These are phyloP conservation scores for Citrus sp. DNA, from an alignment of 345 rosid species.

Conservation along the genomic window DNA sequence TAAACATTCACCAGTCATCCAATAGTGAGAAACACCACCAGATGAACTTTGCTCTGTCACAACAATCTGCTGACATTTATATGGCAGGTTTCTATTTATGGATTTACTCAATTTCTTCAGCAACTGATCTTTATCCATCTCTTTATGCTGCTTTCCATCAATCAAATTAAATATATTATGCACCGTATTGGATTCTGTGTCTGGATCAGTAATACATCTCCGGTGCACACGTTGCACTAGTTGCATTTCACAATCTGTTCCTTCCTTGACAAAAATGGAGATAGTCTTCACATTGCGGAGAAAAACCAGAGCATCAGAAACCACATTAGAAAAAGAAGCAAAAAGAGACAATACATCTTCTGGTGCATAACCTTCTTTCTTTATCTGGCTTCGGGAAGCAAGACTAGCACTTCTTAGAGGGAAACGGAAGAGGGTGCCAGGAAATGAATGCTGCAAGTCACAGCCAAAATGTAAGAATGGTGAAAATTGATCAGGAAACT, in stretches of 20 bases:
- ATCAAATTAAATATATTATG: conserved; percentile 59
- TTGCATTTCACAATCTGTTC: conserved; percentile 71
- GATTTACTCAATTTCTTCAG: conserved; percentile 62
- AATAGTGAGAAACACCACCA: conserved; percentile 62
- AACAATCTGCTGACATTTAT: conserved; percentile 71
- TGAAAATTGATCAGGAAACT: conserved; percentile 95
- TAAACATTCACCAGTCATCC: conserved; percentile 88
- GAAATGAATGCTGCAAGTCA: conserved; percentile 74
- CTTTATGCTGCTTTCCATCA: conserved; percentile 51
- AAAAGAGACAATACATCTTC: conserved; percentile 89
- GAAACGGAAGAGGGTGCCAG: conserved; percentile 93
- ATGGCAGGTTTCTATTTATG: conserved; percentile 52
- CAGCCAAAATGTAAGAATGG: conserved; percentile 95
- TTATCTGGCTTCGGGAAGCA: conserved; percentile 84
- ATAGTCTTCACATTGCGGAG: conserved; percentile 77
- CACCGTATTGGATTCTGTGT: conserved; percentile 38
- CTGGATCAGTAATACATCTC: conserved; percentile 49
- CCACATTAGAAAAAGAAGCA: conserved; percentile 68
- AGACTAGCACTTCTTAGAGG: conserved; percentile 74
- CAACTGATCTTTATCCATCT: conserved; percentile 73
- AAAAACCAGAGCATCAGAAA: conserved; percentile 78
- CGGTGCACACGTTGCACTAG: conserved; percentile 71
- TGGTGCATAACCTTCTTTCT: conserved; percentile 72
- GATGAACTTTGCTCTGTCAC: conserved; percentile 70
- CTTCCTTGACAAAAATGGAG: conserved; percentile 80